phyloP scores from a whole-genome alignment of 768 basidiomycete genomes.

The Pholiota molesta region DNA sequence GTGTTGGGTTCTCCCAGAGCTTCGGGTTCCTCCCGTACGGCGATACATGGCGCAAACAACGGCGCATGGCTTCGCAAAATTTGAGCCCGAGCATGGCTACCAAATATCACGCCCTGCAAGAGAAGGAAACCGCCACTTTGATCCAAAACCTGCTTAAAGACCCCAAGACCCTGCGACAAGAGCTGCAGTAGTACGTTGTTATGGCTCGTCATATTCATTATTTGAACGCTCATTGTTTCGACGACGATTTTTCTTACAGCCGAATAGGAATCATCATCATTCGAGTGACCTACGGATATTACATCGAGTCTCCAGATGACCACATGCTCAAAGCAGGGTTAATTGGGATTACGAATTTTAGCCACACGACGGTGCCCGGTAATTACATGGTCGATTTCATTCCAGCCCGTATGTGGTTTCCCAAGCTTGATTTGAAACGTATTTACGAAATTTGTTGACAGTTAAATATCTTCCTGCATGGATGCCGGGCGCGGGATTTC shows the following conservation, averaged over 20 bases:
- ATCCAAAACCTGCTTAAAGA: slow-evolving; percentile 24
- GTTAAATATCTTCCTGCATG: slow-evolving; percentile 54
- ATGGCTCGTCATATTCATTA: not conserved
- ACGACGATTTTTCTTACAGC: slow-evolving; percentile 24
- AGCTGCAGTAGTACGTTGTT: slow-evolving; percentile 29
- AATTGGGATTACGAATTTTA: slow-evolving; percentile 52
- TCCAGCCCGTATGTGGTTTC: slow-evolving; percentile 29
- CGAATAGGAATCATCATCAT: slow-evolving; percentile 56
- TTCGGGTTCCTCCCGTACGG: slow-evolving; percentile 44
- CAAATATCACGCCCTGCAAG: slow-evolving; percentile 21
- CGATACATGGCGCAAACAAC: slow-evolving; percentile 40
- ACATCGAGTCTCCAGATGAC: slow-evolving; percentile 50
- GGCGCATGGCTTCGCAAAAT: slow-evolving; percentile 29
- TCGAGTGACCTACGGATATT: slow-evolving; percentile 56
- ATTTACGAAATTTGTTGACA: slow-evolving; percentile 19
- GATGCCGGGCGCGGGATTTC: slow-evolving; percentile 61
- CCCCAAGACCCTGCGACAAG: slow-evolving; percentile 24
- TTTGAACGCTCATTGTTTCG: not conserved
- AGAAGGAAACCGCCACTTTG: slow-evolving; percentile 22
- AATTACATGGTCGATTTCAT: slow-evolving; percentile 41
- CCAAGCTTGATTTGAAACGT: not conserved
- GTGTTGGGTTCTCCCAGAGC: slow-evolving; percentile 41
- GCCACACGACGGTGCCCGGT: slow-evolving; percentile 42
- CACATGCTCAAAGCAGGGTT: slow-evolving; percentile 53
- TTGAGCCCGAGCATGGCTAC: slow-evolving; percentile 20